Percentiles rank a stretch among this genome's conserved stretches.
Evolutionary conservation across 140 eudicot species (phyloP).

Genomic region (Bidens hawaiensis): DNA sequence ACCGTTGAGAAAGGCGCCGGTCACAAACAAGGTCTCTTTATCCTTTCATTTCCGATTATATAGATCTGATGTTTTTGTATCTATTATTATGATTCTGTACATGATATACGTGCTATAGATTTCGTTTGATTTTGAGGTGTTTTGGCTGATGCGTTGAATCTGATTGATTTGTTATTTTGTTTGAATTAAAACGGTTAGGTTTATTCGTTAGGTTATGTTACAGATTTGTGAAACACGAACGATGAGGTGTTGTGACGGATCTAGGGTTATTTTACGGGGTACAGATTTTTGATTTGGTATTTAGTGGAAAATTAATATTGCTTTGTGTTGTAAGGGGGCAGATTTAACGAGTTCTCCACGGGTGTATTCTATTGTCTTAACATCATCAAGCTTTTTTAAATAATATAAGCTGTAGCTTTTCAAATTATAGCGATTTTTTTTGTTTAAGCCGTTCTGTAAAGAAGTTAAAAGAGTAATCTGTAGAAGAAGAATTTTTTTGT

Average conservation of each 20-base stretch:
- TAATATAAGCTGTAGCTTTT: background rate
- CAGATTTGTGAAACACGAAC: background rate
- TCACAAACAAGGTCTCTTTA: slow-evolving; percentile 77
- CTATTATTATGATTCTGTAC: background rate
- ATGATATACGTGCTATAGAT: background rate
- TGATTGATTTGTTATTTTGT: background rate
- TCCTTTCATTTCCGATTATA: background rate
- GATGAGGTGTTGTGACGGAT: background rate
- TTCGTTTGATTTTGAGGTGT: background rate
- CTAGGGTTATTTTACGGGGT: background rate
- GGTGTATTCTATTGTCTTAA: background rate
- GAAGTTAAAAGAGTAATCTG: background rate
- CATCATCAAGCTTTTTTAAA: too few relatives aligned
- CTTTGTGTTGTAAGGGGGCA: background rate
- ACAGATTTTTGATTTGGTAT: background rate
- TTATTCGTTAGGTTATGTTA: background rate
- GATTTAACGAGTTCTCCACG: background rate
- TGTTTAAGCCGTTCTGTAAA: background rate
- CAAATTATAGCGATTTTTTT: background rate
- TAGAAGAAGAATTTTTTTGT: background rate
- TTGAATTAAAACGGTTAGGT: background rate
- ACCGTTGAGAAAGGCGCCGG: slow-evolving; percentile 84
- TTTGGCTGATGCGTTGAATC: background rate
- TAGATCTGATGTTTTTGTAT: slow-evolving; percentile 25
- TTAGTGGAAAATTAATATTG: background rate